phyloP scores from a whole-genome alignment of 768 basidiomycete genomes.

The Chlorophyllum brunneum region DNA sequence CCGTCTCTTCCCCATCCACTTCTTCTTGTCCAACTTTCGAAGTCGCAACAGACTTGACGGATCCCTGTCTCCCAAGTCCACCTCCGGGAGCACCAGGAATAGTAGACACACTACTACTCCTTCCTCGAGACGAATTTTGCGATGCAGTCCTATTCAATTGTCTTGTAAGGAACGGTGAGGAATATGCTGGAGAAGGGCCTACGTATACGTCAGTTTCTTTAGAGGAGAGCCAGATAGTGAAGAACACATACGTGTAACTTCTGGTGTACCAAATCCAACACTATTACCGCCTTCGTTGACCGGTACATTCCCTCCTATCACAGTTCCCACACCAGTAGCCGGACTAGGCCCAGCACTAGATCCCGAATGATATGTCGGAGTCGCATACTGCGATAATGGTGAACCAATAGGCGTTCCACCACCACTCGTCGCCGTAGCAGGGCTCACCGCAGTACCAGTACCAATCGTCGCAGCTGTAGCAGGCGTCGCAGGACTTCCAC shows the following conservation, averaged over 20 bases:
- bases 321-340: neutral
- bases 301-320: constrained; percentile 20
- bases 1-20: neutral
- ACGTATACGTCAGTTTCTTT: constrained; percentile 1
- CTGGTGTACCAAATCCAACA: constrained; percentile 35
- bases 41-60: neutral
- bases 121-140: constrained; percentile 58
- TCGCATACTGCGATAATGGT: constrained; percentile 4
- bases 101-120: constrained; percentile 31
- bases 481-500: neutral
- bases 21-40: neutral
- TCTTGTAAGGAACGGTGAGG: constrained; percentile 55
- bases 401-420: neutral
- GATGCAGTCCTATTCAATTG: constrained; percentile 65
- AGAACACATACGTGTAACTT: constrained; percentile 39
- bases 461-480: neutral
- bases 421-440: neutral
- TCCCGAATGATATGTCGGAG: constrained; percentile 1
- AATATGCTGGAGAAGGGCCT: constrained; percentile 48
- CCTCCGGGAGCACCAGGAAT: constrained; percentile 37
- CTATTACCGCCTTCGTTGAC: constrained; percentile 24
- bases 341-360: constrained; percentile 1
- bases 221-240: neutral
- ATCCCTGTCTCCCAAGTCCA: neutral
- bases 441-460: too few relatives aligned